phyloP scores from a whole-genome alignment of 768 basidiomycete genomes.

The Russula virescens region DNA sequence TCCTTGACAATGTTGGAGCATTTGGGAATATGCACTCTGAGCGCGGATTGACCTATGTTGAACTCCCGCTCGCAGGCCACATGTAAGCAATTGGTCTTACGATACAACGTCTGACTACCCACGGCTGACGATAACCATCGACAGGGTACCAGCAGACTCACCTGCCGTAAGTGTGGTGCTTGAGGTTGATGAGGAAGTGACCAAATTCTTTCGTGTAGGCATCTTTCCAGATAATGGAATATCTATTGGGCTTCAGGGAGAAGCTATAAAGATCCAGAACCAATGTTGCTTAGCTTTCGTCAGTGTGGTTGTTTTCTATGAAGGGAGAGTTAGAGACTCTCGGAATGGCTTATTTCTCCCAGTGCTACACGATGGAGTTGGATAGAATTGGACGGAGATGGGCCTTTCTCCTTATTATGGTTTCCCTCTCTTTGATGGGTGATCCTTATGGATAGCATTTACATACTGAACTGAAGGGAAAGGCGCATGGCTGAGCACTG shows the following conservation, averaged over 20 bases:
- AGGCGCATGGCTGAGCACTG: no score
- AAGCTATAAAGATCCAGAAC: slow-evolving; percentile 33
- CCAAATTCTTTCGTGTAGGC: slow-evolving; percentile 36
- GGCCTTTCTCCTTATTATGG: no score
- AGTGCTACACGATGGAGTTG: no score
- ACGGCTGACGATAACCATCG: not conserved
- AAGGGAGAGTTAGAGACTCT: not conserved
- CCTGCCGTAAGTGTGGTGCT: slow-evolving; percentile 35
- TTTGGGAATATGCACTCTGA: slow-evolving; percentile 61
- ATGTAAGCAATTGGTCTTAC: slow-evolving; percentile 43
- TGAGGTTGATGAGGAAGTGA: not conserved
- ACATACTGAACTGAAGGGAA: no score
- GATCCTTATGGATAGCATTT: no score
- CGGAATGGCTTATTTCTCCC: no score
- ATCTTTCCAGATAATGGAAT: slow-evolving; percentile 64
- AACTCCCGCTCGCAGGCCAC: slow-evolving; percentile 65
- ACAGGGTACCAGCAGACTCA: slow-evolving; percentile 61
- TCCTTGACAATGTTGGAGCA: slow-evolving; percentile 66
- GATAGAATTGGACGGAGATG: no score
- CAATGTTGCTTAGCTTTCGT: no score
- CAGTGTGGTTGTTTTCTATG: not conserved
- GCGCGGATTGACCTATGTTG: slow-evolving; percentile 60
- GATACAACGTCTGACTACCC: not conserved
- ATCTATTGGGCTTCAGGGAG: slow-evolving; percentile 56
- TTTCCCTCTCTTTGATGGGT: no score